Percentiles rank a stretch among this genome's conserved stretches.
Conservation (phyloP, 2,329 filamentous ascomycete species). For the Grosmannia huntii region DNA sequence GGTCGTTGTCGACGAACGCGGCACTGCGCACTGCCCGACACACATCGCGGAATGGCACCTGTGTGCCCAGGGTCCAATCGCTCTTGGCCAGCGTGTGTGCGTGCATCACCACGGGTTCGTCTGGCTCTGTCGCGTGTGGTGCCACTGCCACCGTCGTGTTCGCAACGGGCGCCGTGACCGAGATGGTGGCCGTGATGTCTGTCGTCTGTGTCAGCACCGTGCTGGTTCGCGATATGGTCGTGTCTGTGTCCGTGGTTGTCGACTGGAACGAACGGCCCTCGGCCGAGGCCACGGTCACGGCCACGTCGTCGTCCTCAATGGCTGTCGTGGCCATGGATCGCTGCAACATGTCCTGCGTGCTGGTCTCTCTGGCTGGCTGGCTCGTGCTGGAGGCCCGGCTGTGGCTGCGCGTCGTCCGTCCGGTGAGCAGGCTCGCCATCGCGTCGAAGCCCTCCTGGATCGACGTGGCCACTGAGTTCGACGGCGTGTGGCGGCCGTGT, state of each 20-base stretch:
- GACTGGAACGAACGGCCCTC: too few relatives aligned
- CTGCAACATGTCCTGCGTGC: neutral
- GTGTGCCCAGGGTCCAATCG: conserved; percentile 66
- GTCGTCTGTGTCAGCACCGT: neutral
- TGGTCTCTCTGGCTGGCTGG: conserved; percentile 5
- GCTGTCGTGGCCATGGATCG: neutral
- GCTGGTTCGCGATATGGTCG: conserved; percentile 1
- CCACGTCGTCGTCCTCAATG: neutral
- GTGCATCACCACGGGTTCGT: conserved; percentile 73
- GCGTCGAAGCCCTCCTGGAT: conserved; percentile 28
- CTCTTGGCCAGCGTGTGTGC: conserved; percentile 21
- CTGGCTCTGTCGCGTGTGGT: conserved; percentile 8
- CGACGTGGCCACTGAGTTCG: conserved; percentile 17
- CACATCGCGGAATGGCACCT: conserved; percentile 78
- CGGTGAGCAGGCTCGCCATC: conserved; percentile 4
- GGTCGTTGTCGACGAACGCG: conserved; percentile 61
- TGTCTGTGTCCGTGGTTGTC: too few relatives aligned
- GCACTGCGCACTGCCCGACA: conserved; percentile 67
- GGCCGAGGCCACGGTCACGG: neutral
- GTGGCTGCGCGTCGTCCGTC: conserved; percentile 15
- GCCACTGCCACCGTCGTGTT: neutral
- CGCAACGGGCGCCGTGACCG: too few relatives aligned
- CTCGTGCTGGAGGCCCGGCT: conserved; percentile 28
- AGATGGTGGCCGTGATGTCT: neutral
- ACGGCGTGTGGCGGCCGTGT: conserved; percentile 27